Base-by-base conservation (phyloP, 257 asterid species). In the Salvia miltiorrhiza region DNA sequence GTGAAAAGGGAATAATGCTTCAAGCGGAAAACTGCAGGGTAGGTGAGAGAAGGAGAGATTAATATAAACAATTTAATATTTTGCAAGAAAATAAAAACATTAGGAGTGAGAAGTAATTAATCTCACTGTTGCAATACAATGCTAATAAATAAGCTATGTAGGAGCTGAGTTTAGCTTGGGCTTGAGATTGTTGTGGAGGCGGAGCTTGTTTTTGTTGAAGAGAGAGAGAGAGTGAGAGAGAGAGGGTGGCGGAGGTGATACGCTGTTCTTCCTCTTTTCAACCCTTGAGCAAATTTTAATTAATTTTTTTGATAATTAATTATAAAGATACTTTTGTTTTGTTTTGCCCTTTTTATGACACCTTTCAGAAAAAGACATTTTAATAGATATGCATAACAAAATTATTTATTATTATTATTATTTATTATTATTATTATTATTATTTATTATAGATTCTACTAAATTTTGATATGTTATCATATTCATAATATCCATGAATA, bases 211-310 rank as follows among this genome's bases (percentile, higher is more conserved):
- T 12, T 61, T 65, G 6, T 41, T 65, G 59, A 59, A 44, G 20
- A 73, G n/a, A n/a, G n/a, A n/a, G n/a, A n/a, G n/a, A n/a, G n/a
- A n/a, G n/a, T n/a, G 71, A 50, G 44, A 69, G 45, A 78, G 67
- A 35, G 28, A 17, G 69, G 69, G 26, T 44, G 82, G 50, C 71
- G 65, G 71, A 48, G 73, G 49, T 35, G 57, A 78, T 37, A 10
- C 43, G 73, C 63, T 58, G 73, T 74, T 78, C 75, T 76, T 74
- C 79, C 57, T 58, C 80, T 66, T 70, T 74, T 62, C 88, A 77
- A 78, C 79, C 79, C 81, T 75, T 30, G 6, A n/a, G 47, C 23
- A 44, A 55, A 55, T 32, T 33, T 12, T 35, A 37, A 2, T 50
- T 1, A 1, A 7, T 8, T 16, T 14, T 10, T 35, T 23, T 23